Percentiles rank a stretch among this genome's conserved stretches.
These are phyloP conservation scores for Toxicodendron radicans DNA, from an alignment of 345 rosid species.

Conservation along the genomic window DNA sequence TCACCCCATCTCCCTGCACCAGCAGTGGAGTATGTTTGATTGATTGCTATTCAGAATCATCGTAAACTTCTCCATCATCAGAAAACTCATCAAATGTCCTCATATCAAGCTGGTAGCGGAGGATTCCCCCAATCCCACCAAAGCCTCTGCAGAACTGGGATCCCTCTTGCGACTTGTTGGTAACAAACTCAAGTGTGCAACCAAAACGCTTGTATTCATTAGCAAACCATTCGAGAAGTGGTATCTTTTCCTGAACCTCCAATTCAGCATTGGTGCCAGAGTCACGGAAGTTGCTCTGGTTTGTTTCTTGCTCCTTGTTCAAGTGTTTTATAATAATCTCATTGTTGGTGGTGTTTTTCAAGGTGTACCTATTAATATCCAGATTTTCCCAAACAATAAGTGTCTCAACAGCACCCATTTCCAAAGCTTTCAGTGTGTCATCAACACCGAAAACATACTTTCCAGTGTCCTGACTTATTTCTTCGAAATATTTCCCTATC, in stretches of 20 bases:
- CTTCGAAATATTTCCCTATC: slow-evolving; percentile 74
- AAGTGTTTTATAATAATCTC: slow-evolving; percentile 49
- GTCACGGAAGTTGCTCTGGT: slow-evolving; percentile 52
- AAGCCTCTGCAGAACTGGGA: slow-evolving; percentile 76
- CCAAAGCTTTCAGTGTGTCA: slow-evolving; percentile 63
- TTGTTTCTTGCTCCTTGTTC: slow-evolving; percentile 60
- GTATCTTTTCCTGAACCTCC: slow-evolving; percentile 51
- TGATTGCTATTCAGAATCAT: slow-evolving; percentile 76
- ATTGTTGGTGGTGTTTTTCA: slow-evolving; percentile 46
- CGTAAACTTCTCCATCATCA: slow-evolving; percentile 45
- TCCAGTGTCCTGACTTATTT: slow-evolving; percentile 77
- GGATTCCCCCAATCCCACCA: slow-evolving; percentile 77
- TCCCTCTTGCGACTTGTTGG: slow-evolving; percentile 72
- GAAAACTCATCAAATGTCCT: slow-evolving; percentile 54
- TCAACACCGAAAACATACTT: slow-evolving; percentile 71
- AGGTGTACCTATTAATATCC: slow-evolving; percentile 46
- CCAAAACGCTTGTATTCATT: slow-evolving; percentile 63
- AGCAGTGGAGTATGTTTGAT: slow-evolving; percentile 40
- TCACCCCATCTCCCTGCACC: slow-evolving; percentile 49
- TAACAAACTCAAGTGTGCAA: slow-evolving; percentile 64
- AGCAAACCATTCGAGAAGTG: slow-evolving; percentile 73
- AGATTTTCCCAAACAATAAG: slow-evolving; percentile 76
- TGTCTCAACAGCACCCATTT: slow-evolving; percentile 70
- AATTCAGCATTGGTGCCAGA: slow-evolving; percentile 39
- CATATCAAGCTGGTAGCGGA: slow-evolving; percentile 65